Evolutionary conservation across 2,329 filamentous ascomycete genomes (phyloP).

Genomic region (Cordyceps cicadae): DNA sequence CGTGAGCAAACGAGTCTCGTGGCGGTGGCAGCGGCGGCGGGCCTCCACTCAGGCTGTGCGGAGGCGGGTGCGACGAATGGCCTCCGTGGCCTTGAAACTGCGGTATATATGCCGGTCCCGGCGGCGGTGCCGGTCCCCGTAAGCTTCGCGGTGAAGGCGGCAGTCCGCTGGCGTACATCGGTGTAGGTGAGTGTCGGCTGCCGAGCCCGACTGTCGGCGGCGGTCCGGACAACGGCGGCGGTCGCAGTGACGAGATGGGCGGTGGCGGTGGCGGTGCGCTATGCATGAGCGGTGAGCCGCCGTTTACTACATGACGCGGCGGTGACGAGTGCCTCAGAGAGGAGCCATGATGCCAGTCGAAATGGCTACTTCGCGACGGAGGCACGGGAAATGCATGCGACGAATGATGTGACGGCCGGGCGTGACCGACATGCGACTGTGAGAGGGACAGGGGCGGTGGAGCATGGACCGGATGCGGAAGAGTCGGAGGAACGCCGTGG

Average conservation of each 20-base stretch:
- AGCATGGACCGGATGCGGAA: conserved; percentile 11
- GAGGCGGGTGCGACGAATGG: conserved; percentile 8
- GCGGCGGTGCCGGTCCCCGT: conserved; percentile 31
- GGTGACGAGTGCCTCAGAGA: conserved; percentile 42
- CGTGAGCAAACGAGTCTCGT: conserved; percentile 31
- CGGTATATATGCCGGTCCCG: conserved; percentile 31
- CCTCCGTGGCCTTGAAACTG: conserved; percentile 22
- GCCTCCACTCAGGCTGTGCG: conserved; percentile 26
- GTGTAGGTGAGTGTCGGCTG: conserved; percentile 26
- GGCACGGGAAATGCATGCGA: conserved; percentile 28
- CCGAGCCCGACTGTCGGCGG: conserved; percentile 33
- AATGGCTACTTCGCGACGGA: neutral
- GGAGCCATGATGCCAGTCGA: conserved; percentile 20
- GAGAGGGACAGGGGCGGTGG: neutral
- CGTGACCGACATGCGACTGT: conserved; percentile 9
- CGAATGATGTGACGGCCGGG: conserved; percentile 27
- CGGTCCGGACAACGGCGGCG: conserved; percentile 37
- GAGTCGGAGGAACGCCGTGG: conserved; percentile 10
- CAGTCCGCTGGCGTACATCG: conserved; percentile 34
- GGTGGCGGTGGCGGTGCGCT: conserved; percentile 20
- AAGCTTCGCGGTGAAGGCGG: conserved; percentile 41
- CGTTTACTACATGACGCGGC: conserved; percentile 42
- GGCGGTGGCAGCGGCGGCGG: conserved; percentile 24
- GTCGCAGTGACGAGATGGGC: conserved; percentile 34
- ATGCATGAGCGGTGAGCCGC: conserved; percentile 30